A percentile compares a stretch with the other conserved stretches of the same genome.
phyloP scores from a whole-genome alignment of 805 yeast species.

The Myxozyma lipomycoides region DNA sequence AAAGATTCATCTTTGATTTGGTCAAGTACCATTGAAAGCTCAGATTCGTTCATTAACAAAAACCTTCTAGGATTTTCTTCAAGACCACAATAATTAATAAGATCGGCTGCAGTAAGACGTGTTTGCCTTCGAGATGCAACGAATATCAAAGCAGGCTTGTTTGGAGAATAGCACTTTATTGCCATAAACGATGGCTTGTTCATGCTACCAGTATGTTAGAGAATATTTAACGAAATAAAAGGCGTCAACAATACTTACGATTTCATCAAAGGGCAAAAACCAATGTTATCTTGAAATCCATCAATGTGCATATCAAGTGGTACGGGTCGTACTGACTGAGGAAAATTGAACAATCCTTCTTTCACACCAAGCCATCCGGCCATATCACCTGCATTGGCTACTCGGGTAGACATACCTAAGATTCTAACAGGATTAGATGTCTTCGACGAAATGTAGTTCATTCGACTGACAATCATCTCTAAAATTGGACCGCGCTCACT shows the following conservation, averaged over 20 bases:
- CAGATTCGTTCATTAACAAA: constrained; percentile 60
- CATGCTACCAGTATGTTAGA: constrained; percentile 47
- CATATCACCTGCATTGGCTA: constrained; percentile 79
- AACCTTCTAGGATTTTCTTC: constrained; percentile 73
- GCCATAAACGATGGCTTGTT: constrained; percentile 90
- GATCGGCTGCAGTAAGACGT: constrained; percentile 70
- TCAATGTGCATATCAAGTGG: constrained; percentile 84
- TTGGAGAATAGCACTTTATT: constrained; percentile 84
- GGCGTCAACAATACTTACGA: not conserved
- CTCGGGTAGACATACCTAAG: constrained; percentile 80
- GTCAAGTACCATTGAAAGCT: constrained; percentile 48
- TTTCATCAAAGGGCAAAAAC: constrained; percentile 80
- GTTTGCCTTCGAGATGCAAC: constrained; percentile 84
- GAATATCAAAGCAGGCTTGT: constrained; percentile 76
- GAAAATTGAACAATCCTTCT: constrained; percentile 69
- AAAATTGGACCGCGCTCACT: constrained; percentile 83
- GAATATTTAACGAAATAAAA: not conserved
- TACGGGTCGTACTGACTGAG: constrained; percentile 78
- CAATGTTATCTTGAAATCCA: constrained; percentile 77
- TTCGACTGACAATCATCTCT: constrained; percentile 84
- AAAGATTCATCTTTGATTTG: constrained; percentile 80
- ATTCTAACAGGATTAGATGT: constrained; percentile 60
- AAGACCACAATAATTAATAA: constrained; percentile 73
- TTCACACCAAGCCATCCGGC: constrained; percentile 80
- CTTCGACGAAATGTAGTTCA: constrained; percentile 64